These are phyloP conservation scores for Trichaptum fuscoviolaceum DNA, from an alignment of 768 basidiomycete genomes.

Conservation along the genomic window DNA sequence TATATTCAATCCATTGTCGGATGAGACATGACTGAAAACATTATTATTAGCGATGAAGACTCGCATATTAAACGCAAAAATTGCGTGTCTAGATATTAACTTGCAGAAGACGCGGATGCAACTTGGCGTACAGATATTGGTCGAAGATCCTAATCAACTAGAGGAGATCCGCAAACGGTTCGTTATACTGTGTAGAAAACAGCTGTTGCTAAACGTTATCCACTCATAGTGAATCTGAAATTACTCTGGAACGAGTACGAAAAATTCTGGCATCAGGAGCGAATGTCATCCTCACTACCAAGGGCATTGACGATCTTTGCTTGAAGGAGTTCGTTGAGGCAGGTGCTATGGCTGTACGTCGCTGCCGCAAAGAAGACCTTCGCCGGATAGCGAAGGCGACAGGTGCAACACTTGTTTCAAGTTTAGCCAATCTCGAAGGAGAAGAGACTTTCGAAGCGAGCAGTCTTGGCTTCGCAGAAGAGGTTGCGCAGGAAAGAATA, in stretches of 20 bases:
- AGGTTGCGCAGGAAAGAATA: conserved; percentile 94
- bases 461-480: conserved; percentile 88
- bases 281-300: conserved; percentile 95
- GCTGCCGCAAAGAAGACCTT: conserved; percentile 97
- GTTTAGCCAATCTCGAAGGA: conserved; percentile 92
- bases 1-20: not conserved
- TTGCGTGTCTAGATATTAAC: conserved; percentile 98
- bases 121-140: conserved; percentile 92
- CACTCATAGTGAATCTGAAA: conserved; percentile 77
- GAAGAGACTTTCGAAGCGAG: conserved; percentile 95
- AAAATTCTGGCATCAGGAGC: conserved; percentile 96
- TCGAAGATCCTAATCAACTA: conserved; percentile 93
- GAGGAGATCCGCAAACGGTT: conserved; percentile 94
- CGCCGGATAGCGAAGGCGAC: conserved; percentile 96
- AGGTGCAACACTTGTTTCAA: conserved; percentile 88
- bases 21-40: not conserved
- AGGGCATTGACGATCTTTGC: conserved; percentile 97
- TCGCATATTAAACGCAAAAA: conserved; percentile 87
- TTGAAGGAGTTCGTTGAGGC: conserved; percentile 99
- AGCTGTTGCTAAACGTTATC: conserved; percentile 6
- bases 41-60: conserved; percentile 88
- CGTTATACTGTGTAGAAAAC: not conserved
- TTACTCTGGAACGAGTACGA: conserved; percentile 90
- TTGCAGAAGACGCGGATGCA: conserved; percentile 96
- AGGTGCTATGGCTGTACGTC: conserved; percentile 96